Evolutionary conservation across 257 asterid genomes (phyloP), one percentile per base, ranked within the genome.

Genomic region (Plantago major): DNA sequence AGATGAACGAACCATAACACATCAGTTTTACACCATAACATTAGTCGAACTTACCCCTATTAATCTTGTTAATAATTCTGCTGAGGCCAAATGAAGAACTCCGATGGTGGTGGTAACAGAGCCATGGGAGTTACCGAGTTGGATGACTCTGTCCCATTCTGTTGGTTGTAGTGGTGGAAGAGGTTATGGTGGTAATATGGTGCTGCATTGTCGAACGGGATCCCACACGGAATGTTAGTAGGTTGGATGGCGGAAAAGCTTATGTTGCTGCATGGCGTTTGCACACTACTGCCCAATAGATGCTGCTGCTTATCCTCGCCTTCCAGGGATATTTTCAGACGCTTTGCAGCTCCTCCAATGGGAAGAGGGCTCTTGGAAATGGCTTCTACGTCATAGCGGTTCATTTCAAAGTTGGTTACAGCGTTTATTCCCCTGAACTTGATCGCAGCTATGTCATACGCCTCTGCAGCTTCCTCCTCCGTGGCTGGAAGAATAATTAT

Each of bases 381-480:
- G 59, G 96, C 82, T 6, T 85, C 99, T 0, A 93, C 90, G 8
- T 93, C 96, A 5, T 93, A 92, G 0, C 99, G 94, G 65, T 30
- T 86, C 95, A 89, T 89, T 79, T 89, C 99, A 1, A 92, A 92
- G 58, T 92, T 92, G 33, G 99, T 92, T 33, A 92, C 97, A 0
- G 97, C 97, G 26, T 86, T 86, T 42, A 72, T 7, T 33, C 99
- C 99, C 64, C 99, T 63, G 78, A 92, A 89, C 73, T 89, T 92
- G 63, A 92, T 92, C 5, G 99, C 97, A 3, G 97, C 99, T 16
- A 92, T 89, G 82, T 92, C 99, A 54, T 92, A 92, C 0, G 97
- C 97, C 72, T 93, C 99, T 0, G 99, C 99, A 4, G 99, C 97
- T 83, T 89, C 99, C 85, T 89, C 97, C 77, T 93, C 97, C 0